phyloP scores from a whole-genome alignment of 495 filamentous ascomycete species.

The Aspergillus avenaceus region DNA sequence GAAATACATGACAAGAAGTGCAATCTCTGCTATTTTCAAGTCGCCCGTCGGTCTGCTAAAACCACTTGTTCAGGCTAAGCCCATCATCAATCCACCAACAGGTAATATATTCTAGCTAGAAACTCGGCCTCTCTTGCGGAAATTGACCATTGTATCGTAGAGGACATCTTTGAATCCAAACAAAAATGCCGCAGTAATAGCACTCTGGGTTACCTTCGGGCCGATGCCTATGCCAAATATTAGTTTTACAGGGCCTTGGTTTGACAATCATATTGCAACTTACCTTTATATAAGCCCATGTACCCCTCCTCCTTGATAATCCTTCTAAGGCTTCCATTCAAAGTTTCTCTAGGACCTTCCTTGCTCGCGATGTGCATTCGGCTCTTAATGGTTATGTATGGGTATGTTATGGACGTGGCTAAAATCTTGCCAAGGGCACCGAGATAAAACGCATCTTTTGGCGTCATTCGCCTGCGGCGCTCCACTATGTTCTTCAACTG shows the following conservation, averaged over 20 bases:
- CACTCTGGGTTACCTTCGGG: slow-evolving; percentile 93
- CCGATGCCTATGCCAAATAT: slow-evolving; percentile 63
- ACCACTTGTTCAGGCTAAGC: too few relatives aligned
- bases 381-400: slow-evolving; percentile 97
- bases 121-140: slow-evolving; percentile 45
- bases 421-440: slow-evolving; percentile 92
- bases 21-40: too few relatives aligned
- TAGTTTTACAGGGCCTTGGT: slow-evolving; percentile 6
- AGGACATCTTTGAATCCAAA: slow-evolving; percentile 97
- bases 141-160: slow-evolving; percentile 57
- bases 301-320: slow-evolving; percentile 88
- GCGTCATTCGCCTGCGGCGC: slow-evolving; percentile 65
- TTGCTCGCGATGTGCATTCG: slow-evolving; percentile 85
- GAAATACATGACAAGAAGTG: too few relatives aligned
- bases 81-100: neutral
- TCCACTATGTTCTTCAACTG: slow-evolving; percentile 81
- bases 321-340: slow-evolving; percentile 67
- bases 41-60: too few relatives aligned
- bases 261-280: slow-evolving; percentile 10
- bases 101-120: slow-evolving; percentile 21
- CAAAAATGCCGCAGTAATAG: slow-evolving; percentile 91
- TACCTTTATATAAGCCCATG: slow-evolving; percentile 86
- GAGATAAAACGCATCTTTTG: slow-evolving; percentile 82
- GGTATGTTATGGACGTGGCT: slow-evolving; percentile 91
- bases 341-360: slow-evolving; percentile 62